phyloP scores from a whole-genome alignment of 305 asterid species.

The Nicotiana rustica region DNA sequence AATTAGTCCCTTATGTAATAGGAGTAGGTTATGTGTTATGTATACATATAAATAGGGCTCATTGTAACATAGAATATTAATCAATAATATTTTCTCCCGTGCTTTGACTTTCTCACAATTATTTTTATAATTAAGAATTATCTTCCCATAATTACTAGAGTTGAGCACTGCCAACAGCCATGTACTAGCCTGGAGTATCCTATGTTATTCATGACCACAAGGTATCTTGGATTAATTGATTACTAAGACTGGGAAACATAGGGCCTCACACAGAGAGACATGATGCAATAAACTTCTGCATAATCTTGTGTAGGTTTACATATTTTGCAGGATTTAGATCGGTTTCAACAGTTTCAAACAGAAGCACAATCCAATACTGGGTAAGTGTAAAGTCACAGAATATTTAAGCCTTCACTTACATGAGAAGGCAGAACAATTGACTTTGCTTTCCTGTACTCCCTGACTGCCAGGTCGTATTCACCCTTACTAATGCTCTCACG shows the following conservation, averaged over 20 bases:
- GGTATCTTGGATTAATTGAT: slow-evolving; percentile 14
- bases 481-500: slow-evolving; percentile 96
- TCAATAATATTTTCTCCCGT: too few relatives aligned
- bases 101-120: too few relatives aligned
- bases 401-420: slow-evolving; percentile 51
- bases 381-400: background rate
- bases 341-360: slow-evolving; percentile 25
- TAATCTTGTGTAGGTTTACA: background rate
- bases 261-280: background rate
- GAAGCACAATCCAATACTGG: slow-evolving; percentile 7
- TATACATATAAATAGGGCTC: too few relatives aligned
- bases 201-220: background rate
- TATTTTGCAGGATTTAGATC: slow-evolving; percentile 18
- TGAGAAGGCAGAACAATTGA: slow-evolving; percentile 99
- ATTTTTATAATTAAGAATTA: background rate
- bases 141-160: slow-evolving; percentile 19
- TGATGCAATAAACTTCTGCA: slow-evolving; percentile 10
- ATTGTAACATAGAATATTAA: too few relatives aligned
- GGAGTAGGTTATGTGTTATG: too few relatives aligned
- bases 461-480: slow-evolving; percentile 96
- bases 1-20: too few relatives aligned
- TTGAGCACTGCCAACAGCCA: slow-evolving; percentile 17
- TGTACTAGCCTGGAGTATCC: slow-evolving; percentile 9
- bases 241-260: slow-evolving; percentile 12
- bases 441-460: slow-evolving; percentile 99